Percentiles rank a stretch among this genome's conserved stretches.
phyloP scores from a whole-genome alignment of 345 rosid genomes.

The Hypericum androsaemum region DNA sequence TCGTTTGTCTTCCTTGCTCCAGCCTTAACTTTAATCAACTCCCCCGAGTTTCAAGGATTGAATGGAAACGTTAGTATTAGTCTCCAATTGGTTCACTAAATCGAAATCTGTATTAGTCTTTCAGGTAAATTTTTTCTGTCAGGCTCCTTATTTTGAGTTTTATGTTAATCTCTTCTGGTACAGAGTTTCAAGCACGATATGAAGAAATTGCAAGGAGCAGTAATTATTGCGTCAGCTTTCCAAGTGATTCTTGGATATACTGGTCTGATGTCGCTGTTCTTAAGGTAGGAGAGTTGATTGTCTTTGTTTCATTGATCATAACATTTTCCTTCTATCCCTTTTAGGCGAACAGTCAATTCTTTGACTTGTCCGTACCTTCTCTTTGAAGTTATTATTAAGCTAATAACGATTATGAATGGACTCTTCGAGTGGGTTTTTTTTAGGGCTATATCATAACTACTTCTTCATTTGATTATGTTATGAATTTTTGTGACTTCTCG shows the following conservation, averaged over 20 bases:
- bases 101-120: not conserved
- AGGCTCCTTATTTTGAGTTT: not conserved
- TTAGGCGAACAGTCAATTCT: not conserved
- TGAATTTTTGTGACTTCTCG: no score
- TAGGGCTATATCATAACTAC: no score
- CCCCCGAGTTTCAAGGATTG: slow-evolving; percentile 77
- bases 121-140: not conserved
- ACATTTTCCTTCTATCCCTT: slow-evolving; percentile 4
- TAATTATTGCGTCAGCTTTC: slow-evolving; percentile 81
- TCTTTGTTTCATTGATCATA: not conserved
- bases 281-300: slow-evolving; percentile 37
- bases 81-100: no score
- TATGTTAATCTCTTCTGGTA: slow-evolving; percentile 9
- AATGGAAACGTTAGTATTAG: slow-evolving; percentile 65
- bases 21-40: slow-evolving; percentile 73
- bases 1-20: slow-evolving; percentile 92
- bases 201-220: slow-evolving; percentile 91
- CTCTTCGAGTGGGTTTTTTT: no score
- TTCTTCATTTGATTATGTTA: no score
- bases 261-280: slow-evolving; percentile 62
- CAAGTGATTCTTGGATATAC: slow-evolving; percentile 85
- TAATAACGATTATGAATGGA: no score
- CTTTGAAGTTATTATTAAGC: no score
- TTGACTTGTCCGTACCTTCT: no score
- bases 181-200: slow-evolving; percentile 94